These are phyloP conservation scores for Gillenia trifoliata DNA, from an alignment of 306 rosid species.

Conservation along the genomic window DNA sequence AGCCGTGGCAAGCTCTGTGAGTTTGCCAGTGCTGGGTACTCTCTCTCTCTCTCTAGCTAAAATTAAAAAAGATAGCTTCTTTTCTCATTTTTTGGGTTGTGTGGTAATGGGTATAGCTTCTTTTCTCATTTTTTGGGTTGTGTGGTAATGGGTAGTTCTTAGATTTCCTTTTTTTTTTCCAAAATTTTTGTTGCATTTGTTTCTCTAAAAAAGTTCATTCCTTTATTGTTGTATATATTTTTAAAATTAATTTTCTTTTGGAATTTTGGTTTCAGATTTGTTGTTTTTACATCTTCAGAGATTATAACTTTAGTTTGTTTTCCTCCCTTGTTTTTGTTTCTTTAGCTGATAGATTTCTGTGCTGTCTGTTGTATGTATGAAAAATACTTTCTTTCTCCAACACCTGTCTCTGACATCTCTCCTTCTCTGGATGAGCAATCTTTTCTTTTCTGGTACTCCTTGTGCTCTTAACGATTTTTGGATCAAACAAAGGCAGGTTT, in stretches of 20 bases:
- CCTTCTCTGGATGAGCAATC: background rate
- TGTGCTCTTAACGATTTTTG: conserved; percentile 12
- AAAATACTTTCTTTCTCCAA: background rate
- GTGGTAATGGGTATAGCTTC: background rate
- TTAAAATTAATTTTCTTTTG: background rate
- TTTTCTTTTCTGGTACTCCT: background rate
- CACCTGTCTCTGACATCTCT: background rate
- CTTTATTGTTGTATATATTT: background rate
- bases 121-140: background rate
- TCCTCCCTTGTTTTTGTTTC: background rate
- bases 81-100: background rate
- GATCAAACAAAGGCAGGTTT: background rate
- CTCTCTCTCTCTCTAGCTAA: conserved; percentile 1
- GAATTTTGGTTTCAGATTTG: background rate
- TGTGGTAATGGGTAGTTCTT: background rate
- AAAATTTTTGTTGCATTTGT: background rate
- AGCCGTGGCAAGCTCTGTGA: conserved; percentile 82
- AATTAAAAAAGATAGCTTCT: background rate
- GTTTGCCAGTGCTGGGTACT: conserved; percentile 71
- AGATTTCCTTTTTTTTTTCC: background rate
- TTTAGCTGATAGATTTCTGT: background rate
- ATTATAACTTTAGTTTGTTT: background rate
- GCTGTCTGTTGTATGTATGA: background rate
- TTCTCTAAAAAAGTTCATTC: background rate
- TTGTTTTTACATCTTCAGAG: background rate